Evolutionary conservation across 768 basidiomycete species (phyloP).

Genomic region (Podaxis sp.): DNA sequence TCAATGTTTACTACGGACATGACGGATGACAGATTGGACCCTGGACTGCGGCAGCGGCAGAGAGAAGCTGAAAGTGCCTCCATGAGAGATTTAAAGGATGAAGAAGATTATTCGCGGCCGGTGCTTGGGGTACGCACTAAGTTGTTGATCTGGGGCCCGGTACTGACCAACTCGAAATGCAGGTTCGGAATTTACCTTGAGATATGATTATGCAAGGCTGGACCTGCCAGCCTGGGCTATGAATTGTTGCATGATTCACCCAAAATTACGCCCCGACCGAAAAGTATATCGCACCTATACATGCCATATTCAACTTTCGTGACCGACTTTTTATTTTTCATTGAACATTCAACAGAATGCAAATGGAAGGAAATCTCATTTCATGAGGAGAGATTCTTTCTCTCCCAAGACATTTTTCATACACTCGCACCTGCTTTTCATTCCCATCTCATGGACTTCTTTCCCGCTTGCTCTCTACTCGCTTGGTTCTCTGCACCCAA

Average conservation of each 20-base stretch:
- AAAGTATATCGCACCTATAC: slow-evolving; percentile 1
- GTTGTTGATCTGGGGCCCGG: neutral
- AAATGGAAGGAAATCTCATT: neutral
- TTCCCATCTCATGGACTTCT: slow-evolving; percentile 8
- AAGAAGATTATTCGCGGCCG: slow-evolving; percentile 55
- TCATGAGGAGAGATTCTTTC: neutral
- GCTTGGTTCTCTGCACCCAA: neutral
- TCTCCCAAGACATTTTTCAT: neutral
- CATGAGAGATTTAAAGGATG: slow-evolving; percentile 40
- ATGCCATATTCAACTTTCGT: neutral
- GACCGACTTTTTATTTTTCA: neutral
- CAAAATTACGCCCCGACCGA: neutral
- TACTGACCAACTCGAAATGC: slow-evolving; percentile 1
- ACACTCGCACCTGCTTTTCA: neutral
- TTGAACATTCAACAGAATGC: neutral
- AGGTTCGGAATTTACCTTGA: slow-evolving; percentile 62
- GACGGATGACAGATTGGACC: slow-evolving; percentile 45
- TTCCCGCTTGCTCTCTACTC: neutral
- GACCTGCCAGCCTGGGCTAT: neutral
- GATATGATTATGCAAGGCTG: slow-evolving; percentile 27
- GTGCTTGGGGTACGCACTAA: slow-evolving; percentile 49
- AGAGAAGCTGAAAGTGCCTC: slow-evolving; percentile 28
- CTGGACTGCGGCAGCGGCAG: slow-evolving; percentile 39
- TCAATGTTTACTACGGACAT: slow-evolving; percentile 36
- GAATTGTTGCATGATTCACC: neutral